Percentiles rank a stretch among this genome's conserved stretches.
Evolutionary conservation across 805 yeast genomes (phyloP).

Genomic region (Saccharomycopsis capsularis): DNA sequence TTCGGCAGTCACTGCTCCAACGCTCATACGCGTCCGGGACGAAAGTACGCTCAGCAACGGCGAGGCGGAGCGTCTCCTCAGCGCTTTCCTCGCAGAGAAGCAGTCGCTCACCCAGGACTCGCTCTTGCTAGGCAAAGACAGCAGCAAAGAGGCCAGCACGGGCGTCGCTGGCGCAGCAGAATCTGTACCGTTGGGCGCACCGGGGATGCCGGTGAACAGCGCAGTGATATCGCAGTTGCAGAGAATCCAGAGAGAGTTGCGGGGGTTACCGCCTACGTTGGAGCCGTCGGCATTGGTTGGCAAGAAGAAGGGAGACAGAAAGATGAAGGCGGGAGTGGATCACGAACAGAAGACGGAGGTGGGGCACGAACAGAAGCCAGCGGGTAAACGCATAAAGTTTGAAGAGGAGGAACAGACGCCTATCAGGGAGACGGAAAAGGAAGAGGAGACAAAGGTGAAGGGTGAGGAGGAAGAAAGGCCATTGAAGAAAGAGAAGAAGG

Average conservation of each 20-base stretch:
- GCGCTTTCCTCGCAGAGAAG: constrained; percentile 33
- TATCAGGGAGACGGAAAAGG: constrained; percentile 13
- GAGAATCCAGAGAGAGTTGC: constrained; percentile 68
- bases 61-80: constrained; percentile 19
- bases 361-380: neutral
- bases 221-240: constrained; percentile 54
- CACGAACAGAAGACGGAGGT: neutral
- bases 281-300: constrained; percentile 17
- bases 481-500: constrained; percentile 7
- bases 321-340: neutral
- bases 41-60: constrained; percentile 1
- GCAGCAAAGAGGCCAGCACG: constrained; percentile 16
- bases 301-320: constrained; percentile 24
- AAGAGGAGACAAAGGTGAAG: neutral
- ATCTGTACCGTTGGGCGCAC: constrained; percentile 29
- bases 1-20: constrained; percentile 44
- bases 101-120: constrained; percentile 38
- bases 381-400: constrained; percentile 21
- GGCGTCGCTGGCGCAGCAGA: constrained; percentile 22
- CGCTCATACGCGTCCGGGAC: constrained; percentile 30
- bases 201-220: constrained; percentile 28
- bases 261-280: constrained; percentile 66
- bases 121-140: constrained; percentile 19
- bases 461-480: constrained; percentile 8
- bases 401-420: constrained; percentile 3